A percentile compares a stretch with the other conserved stretches of the same genome.
Conservation (phyloP, 176 grass and related monocot genomes). For the Zea mays region DNA sequence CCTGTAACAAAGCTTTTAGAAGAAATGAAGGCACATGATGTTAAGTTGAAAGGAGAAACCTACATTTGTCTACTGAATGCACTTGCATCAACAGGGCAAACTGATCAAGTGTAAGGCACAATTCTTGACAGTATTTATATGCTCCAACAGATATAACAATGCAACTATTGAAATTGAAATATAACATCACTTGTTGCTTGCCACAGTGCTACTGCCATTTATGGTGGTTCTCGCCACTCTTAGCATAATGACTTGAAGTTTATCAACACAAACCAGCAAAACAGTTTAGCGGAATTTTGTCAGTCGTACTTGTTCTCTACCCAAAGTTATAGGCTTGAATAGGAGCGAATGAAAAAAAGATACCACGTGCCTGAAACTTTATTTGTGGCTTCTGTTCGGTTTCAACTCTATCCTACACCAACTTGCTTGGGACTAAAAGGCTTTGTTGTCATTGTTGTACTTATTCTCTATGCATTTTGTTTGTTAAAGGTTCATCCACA, state of each 20-base stretch:
- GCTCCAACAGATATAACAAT: slow-evolving; percentile 19
- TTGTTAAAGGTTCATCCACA: slow-evolving; percentile 29
- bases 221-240: neutral
- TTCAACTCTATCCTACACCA: too few species aligned
- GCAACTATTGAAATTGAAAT: slow-evolving; percentile 5
- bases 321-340: too few species aligned
- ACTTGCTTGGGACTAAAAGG: too few species aligned
- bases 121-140: neutral
- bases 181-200: neutral
- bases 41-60: slow-evolving; percentile 93
- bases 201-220: slow-evolving; percentile 12
- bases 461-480: slow-evolving; percentile 14
- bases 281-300: neutral
- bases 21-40: slow-evolving; percentile 87
- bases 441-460: neutral
- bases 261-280: slow-evolving; percentile 20
- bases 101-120: slow-evolving; percentile 83
- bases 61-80: slow-evolving; percentile 95
- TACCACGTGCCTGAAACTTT: too few species aligned
- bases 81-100: slow-evolving; percentile 71
- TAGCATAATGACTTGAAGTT: slow-evolving; percentile 23
- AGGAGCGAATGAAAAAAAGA: too few species aligned
- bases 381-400: too few species aligned
- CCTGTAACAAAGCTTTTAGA: slow-evolving; percentile 79
- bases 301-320: too few species aligned